These are phyloP conservation scores for Verticillium isaacii DNA, from an alignment of 2,329 filamentous ascomycete genomes.

Conservation along the genomic window DNA sequence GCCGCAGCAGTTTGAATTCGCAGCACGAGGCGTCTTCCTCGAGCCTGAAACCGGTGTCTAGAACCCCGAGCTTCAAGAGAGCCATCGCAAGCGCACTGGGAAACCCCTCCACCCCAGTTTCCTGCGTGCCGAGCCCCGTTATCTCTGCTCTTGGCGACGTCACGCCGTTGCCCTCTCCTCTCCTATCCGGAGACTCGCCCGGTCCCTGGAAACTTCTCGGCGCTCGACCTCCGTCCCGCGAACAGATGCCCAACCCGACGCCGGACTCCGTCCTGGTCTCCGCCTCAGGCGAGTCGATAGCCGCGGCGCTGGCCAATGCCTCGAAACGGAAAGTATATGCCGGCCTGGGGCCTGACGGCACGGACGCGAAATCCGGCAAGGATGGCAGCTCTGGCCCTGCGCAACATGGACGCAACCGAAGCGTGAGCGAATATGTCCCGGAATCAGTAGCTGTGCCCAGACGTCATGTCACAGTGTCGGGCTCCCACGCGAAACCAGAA, in stretches of 20 bases:
- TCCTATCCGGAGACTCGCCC: conserved; percentile 60
- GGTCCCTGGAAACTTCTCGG: conserved; percentile 59
- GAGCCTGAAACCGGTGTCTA: conserved; percentile 46
- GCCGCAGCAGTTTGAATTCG: conserved; percentile 18
- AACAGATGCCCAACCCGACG: conserved; percentile 29
- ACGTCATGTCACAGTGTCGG: conserved; percentile 70
- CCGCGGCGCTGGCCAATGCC: conserved; percentile 44
- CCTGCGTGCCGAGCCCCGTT: conserved; percentile 66
- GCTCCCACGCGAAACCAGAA: conserved; percentile 44
- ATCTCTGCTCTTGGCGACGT: conserved; percentile 73
- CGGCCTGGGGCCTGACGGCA: conserved; percentile 31
- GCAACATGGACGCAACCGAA: conserved; percentile 60
- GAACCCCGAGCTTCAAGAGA: conserved; percentile 59
- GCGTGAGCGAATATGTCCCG: conserved; percentile 82
- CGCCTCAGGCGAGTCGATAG: conserved; percentile 46
- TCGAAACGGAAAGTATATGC: conserved; percentile 55
- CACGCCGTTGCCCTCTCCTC: conserved; percentile 73
- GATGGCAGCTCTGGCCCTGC: conserved; percentile 10
- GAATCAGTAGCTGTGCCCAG: conserved; percentile 64
- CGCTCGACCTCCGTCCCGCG: conserved; percentile 42
- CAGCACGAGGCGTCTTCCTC: conserved; percentile 37
- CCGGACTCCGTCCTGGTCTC: conserved; percentile 45
- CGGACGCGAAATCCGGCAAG: conserved; percentile 14
- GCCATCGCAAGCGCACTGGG: conserved; percentile 45
- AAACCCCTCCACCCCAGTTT: conserved; percentile 54